A percentile compares a stretch with the other conserved stretches of the same genome.
phyloP scores from a whole-genome alignment of 768 basidiomycete genomes.

The Pleurotus djamor region DNA sequence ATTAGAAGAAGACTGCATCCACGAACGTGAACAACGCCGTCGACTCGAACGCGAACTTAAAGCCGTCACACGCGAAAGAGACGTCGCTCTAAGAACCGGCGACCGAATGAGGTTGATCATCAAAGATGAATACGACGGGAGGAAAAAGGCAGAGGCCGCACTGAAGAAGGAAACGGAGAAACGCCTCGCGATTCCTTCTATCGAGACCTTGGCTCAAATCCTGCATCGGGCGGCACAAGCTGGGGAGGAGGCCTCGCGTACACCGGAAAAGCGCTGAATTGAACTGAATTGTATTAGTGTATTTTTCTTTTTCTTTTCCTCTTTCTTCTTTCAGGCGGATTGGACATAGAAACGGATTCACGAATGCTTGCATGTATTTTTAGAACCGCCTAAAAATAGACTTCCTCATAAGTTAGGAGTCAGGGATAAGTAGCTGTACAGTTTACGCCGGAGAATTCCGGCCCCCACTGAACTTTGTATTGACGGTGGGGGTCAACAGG shows the following conservation, averaged over 20 bases:
- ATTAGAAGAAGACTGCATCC: constrained; percentile 35
- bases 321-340: no score
- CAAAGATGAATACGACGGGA: constrained; percentile 51
- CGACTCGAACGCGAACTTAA: constrained; percentile 30
- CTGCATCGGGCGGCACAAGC: constrained; percentile 7
- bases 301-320: no score
- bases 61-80: constrained; percentile 27
- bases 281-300: no score
- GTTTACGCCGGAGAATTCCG: constrained; percentile 34
- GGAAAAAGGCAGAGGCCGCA: constrained; percentile 41
- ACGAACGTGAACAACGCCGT: constrained; percentile 33
- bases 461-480: constrained; percentile 41
- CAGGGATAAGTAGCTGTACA: constrained; percentile 39
- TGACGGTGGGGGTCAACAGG: constrained; percentile 34
- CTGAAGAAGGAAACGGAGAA: constrained; percentile 17
- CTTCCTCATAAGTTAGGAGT: not conserved
- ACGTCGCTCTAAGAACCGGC: constrained; percentile 26
- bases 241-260: not conserved
- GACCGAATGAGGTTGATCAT: constrained; percentile 20
- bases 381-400: no score
- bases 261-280: not conserved
- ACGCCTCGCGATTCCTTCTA: constrained; percentile 5
- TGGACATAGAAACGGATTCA: no score
- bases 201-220: constrained; percentile 12
- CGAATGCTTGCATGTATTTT: no score